Base-by-base conservation (phyloP, 352 stramenopile species). In the Discostella stelligera region DNA sequence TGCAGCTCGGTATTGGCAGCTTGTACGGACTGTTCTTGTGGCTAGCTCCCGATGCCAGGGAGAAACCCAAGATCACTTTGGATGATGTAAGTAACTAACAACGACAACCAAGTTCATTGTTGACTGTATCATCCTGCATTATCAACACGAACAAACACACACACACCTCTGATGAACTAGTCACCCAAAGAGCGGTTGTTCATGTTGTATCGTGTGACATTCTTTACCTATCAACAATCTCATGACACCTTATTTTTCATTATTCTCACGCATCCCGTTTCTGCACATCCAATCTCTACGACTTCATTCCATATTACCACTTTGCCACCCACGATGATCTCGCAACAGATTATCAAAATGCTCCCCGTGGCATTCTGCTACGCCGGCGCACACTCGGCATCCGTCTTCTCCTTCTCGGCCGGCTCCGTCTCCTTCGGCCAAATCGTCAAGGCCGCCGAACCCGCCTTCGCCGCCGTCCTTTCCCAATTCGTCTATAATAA, bases 381-480 rank as follows among this genome's bases (percentile, higher is more conserved):
- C 73, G 91, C 91, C 79, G 89, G 87, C 60, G 90, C 90, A 37
- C 90, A 95, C 80, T 87, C 76, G 63, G 89, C 90, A 4, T 92
- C 84, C 49, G 90, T 95, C 7, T 95, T 95, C 66, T 84, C 89
- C 39, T 87, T 95, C 59, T 85, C 77, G 20, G 90, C 90, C 53
- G 90, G 90, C 32, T 87, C 88, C 41, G 90, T 95, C 2, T 88
- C 74, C 37, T 95, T 95, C 63, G 90, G 87, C 25, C 90, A 95
- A 77, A 95, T 95, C 80, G 90, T 95, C 65, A 95, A 95, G 82
- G 86, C 89, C n/a, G 83, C 88, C 13, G 90, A 95, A 79, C 90
- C 90, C 0, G 90, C 90, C 0, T 95, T 95, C 72, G 87, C 90
- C n/a, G 90, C 90, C 0, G 90, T 95, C 13, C 71, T 95, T 39